Evolutionary conservation across 2,329 filamentous ascomycete genomes (phyloP), one percentile per base, ranked within the genome.

Genomic region (Torrubiella hemipterigena): DNA sequence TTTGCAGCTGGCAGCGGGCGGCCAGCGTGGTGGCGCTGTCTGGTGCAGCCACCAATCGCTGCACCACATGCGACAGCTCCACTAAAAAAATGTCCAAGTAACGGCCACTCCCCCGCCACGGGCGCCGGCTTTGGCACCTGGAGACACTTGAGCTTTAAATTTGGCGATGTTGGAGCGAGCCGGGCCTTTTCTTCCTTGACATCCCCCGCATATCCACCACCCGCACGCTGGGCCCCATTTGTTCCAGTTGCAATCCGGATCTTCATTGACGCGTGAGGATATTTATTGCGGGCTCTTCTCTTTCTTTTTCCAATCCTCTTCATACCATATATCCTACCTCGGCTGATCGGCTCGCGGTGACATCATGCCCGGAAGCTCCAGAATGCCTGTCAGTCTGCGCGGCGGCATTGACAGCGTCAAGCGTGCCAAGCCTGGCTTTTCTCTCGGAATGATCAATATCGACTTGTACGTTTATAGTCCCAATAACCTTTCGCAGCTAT

Each of bases 391-490:
- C 41, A 81, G 77, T 59, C 61, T 84, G 53, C 69, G 77, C 45
- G 77, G 79, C 52, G 77, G 79, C 52, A 67, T 82, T 48, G 67
- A 65, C 41, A 64, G 60, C 39, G 71, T 75, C 47, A 76, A 73
- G 55, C 67, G 64, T 37, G 61, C 65, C 33, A 61, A 66, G 38
- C 66, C 67, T 28, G 63, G 61, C 35, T 67, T 69, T 45, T 67
- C 72, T 46, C 51, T 75, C 46, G 58, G 71, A 37, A 54, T 77
- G 25, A 48, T 82, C 39, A 83, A 79, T 48, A 50, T 84, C 33
- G 77, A 83, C 43, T 50, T 83, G 78, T 82, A 61, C 62, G 76
- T 63, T n/a, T n/a, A n/a, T n/a, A n/a, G n/a, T n/a, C n/a, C n/a
- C n/a, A n/a, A n/a, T n/a, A n/a, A n/a, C n/a, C n/a, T n/a, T n/a